Base-by-base conservation (phyloP, 2,329 filamentous ascomycete species). In the Xylariaceae sp. region DNA sequence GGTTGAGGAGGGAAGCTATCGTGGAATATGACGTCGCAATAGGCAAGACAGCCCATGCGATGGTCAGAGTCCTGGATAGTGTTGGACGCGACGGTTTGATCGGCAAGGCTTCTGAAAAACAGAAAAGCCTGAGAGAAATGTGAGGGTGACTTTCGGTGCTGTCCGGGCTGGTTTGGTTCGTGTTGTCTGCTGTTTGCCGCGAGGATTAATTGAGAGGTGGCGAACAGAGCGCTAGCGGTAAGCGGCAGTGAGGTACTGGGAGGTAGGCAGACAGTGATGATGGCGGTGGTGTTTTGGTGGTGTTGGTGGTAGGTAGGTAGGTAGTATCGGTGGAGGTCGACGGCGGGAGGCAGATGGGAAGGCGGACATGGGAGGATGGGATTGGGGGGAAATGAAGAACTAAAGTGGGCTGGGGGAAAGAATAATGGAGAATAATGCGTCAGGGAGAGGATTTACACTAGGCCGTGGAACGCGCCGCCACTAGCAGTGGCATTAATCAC, bases 281-380 rank as follows among this genome's bases (percentile, higher is more conserved):
- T 49, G 41, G 61, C 56, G 56, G 59, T 57, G 41, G 61, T 57
- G 34, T 35, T 44, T 15, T 18, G 37, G 35, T 48, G 35, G 54
- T 41, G 37, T 37, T n/a, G 51, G 58, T 59, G 54, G 54, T 48
- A 55, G 58, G 54, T 41, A 49, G 50, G 54, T 48, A 55, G 58
- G 54, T 41, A 49, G 50, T 49, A 59, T 56, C 57, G 61, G 59
- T 55, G 49, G 52, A 52, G 54, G 56, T 59, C 59, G 57, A 55
- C 56, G 37, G 37, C 8, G 8, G 9, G 37, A 61, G 58, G 57
- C 55, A 57, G 57, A 59, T 57, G 62, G 59, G 60, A 53, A 57
- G 62, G 57, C 45, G 53, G 44, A 44, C 49, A 41, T 51, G 57
- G 54, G 60, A 62, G 60, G 62, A 53, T 56, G 53, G 57, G 56